Evolutionary conservation across 805 yeast species (phyloP), one percentile per base, ranked within the genome.

Genomic region (Cyberlindnera lachancei): DNA sequence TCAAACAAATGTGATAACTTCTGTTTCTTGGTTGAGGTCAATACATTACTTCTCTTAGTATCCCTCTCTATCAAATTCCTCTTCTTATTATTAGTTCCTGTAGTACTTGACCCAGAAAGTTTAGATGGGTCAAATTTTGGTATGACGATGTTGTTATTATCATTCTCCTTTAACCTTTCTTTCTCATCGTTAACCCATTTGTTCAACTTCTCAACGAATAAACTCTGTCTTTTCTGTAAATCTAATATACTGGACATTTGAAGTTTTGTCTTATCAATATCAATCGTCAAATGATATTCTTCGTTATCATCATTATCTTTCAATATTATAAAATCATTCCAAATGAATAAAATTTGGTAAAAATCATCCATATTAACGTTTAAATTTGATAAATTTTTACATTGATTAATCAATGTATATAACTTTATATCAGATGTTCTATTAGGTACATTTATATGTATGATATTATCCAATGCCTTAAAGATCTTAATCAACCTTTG

Each of bases 351-450:
- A 3, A 47, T 27, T 27, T 39, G 46, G 2, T 50, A 25, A 0
- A 52, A 4, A 13, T 48, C 48, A 11, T 33, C 22, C 16, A 43
- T 7, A 4, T 33, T 29, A 2, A 43, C 37, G 3, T 32, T 34
- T 3, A 32, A 25, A 3, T 26, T 27, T 0, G 46, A 29, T 12
- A 48, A 15, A 3, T 33, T 35, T 16, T 31, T 42, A 2, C 47
- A 34, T 13, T 41, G 50, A 4, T 37, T 40, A 1, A 48, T 8
- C 3, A 50, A 20, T 1, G 36, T 13, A 9, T 29, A 8, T 7
- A 48, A 15, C 17, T 40, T 42, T 4, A 43, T 27, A 27, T 51
- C 50, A 3, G 51, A 40, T 2, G 46, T 40, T 14, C 34, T 37
- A 10, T 34, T 39, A 8, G 38, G 32, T 5, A 42, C 22, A 13